Evolutionary conservation across 768 basidiomycete genomes (phyloP), one percentile per base, ranked within the genome.

Genomic region (Boletus rubroflammeus): DNA sequence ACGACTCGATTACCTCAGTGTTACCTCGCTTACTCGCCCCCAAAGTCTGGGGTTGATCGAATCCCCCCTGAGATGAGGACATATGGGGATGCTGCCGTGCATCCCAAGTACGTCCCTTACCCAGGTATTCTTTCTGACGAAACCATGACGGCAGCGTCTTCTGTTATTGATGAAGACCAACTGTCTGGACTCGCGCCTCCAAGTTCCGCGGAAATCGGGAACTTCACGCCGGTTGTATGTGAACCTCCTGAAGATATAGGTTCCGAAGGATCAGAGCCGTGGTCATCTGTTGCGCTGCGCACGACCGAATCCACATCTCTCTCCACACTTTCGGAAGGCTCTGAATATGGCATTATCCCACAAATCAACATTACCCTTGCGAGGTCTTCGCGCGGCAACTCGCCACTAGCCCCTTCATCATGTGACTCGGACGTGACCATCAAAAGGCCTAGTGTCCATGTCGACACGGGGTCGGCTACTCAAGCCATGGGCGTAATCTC

Each of bases 31-130:
- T 55, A 47, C 38, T 56, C 58, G 2, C 58, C 58, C 59, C 52
- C 21, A 59, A 56, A 61, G 60, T 63, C 67, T 58, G 67, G 67
- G 67, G 67, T 63, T 38, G 67, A 68, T 68, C 67, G 60, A 55
- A 38, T 53, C 50, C 51, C 47, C 56, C 26, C 53, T 50, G 25
- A 60, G 44, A 54, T 31, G 38, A 31, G 35, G 42, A 36, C 54
- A 17, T 32, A 50, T 55, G 56, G 55, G 55, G 55, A 56, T 68
- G 58, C 57, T 13, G 23, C 36, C 50, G 31, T 55, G 58, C 60
- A 50, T 58, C 59, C 54, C 53, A 46, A 50, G 52, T 41, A 55
- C 60, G 54, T 58, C 41, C 43, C 38, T 56, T 42, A 59, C 58
- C 58, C 62, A 55, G 57, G 38, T 45, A 26, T 53, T 41, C 58